phyloP scores from a whole-genome alignment of 1,139 yeast species.

The Kurtzmaniella quercitrusa region DNA sequence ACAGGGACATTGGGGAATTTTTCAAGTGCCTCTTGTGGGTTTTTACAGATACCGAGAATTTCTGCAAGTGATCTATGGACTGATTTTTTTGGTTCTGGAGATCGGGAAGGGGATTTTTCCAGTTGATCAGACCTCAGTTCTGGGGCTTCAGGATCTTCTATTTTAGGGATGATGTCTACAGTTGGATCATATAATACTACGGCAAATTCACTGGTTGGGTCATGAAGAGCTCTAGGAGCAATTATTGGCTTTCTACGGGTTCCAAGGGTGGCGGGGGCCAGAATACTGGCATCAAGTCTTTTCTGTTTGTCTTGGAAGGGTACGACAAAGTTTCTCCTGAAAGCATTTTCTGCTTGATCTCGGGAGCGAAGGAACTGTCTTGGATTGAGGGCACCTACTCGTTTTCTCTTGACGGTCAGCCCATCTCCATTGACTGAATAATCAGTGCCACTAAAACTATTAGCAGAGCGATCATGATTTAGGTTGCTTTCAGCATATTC shows the following conservation, averaged over 20 bases:
- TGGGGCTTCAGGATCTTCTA: conserved; percentile 20
- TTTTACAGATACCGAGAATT: conserved; percentile 65
- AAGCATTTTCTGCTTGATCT: conserved; percentile 27
- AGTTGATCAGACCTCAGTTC: conserved; percentile 14
- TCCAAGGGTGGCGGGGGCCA: conserved; percentile 78
- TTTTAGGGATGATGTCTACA: conserved; percentile 58
- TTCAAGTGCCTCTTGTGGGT: conserved; percentile 44
- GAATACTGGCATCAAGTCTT: conserved; percentile 15
- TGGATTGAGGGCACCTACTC: conserved; percentile 50
- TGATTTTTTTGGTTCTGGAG: conserved; percentile 20
- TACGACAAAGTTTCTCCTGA: conserved; percentile 42
- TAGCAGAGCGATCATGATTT: too few species aligned
- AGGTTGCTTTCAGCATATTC: conserved; percentile 8
- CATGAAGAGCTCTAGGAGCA: conserved; percentile 88
- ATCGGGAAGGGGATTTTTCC: conserved; percentile 13
- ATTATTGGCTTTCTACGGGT: conserved; percentile 64
- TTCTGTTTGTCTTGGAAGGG: conserved; percentile 39
- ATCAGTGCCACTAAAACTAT: neutral
- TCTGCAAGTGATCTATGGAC: conserved; percentile 73
- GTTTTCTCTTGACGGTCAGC: conserved; percentile 21
- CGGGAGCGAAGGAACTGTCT: conserved; percentile 31
- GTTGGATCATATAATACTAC: conserved; percentile 95
- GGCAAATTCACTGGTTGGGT: conserved; percentile 90
- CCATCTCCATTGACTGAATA: conserved; percentile 24
- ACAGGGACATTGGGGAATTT: conserved; percentile 86